These are phyloP conservation scores for Xenoacremonium recifei DNA, from an alignment of 2,329 filamentous ascomycete genomes.

Conservation along the genomic window DNA sequence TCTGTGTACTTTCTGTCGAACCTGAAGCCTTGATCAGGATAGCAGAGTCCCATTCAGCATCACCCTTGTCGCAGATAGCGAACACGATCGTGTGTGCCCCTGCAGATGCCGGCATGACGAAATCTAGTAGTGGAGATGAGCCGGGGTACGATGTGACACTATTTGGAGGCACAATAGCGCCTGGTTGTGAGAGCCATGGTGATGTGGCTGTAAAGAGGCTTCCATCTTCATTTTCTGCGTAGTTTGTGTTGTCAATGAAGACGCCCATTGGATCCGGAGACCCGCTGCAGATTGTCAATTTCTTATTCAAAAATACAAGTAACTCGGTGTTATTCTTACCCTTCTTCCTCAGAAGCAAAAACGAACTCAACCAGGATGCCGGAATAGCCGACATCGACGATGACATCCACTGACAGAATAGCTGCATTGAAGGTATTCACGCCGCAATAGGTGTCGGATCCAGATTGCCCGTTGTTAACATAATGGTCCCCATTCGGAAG, in stretches of 20 bases:
- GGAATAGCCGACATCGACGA: not conserved
- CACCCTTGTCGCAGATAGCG: slow-evolving; percentile 10
- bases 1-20: too few species aligned
- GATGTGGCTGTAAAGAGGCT: not conserved
- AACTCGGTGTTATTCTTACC: too few species aligned
- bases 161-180: not conserved
- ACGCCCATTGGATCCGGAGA: not conserved
- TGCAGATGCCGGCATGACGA: not conserved
- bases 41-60: slow-evolving; percentile 4
- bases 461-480: slow-evolving; percentile 8
- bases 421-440: not conserved
- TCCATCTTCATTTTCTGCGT: not conserved
- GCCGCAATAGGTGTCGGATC: slow-evolving; percentile 7
- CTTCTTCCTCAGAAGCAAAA: not conserved
- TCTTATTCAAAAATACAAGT: too few species aligned
- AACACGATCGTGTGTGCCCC: slow-evolving; percentile 2
- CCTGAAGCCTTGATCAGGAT: not conserved
- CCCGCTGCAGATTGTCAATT: not conserved
- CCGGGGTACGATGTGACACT: not conserved
- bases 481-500: slow-evolving; percentile 4
- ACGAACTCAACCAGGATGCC: not conserved
- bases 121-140: not conserved
- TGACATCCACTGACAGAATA: not conserved
- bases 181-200: not conserved
- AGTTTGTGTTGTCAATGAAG: not conserved